Conservation (phyloP, 345 rosid species). For the Carallia brachiata region DNA sequence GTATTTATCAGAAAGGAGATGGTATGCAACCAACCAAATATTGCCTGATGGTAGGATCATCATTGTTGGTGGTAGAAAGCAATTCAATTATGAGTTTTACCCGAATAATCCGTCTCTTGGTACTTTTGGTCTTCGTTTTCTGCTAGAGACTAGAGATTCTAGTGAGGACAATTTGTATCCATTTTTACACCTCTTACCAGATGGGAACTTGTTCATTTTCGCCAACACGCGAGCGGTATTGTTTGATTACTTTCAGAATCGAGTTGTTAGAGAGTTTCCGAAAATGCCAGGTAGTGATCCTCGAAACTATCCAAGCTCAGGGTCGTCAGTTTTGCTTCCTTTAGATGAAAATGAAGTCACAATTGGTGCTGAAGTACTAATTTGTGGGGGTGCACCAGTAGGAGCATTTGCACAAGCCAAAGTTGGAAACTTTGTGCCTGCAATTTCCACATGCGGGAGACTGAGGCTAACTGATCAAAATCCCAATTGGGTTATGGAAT, state of each 20-base stretch:
- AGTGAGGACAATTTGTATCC: constrained; percentile 83
- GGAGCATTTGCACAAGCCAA: constrained; percentile 34
- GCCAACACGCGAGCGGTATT: constrained; percentile 69
- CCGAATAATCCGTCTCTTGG: constrained; percentile 20
- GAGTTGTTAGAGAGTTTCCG: constrained; percentile 54
- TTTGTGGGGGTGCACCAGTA: constrained; percentile 79
- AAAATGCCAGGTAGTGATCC: constrained; percentile 54
- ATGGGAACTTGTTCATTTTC: constrained; percentile 77
- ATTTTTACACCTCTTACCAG: constrained; percentile 75
- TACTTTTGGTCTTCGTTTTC: constrained; percentile 34
- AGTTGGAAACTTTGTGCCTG: constrained; percentile 31
- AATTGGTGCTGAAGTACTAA: constrained; percentile 54
- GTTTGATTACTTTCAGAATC: constrained; percentile 53
- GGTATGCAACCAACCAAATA: constrained; percentile 76
- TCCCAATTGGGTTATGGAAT: constrained; percentile 70
- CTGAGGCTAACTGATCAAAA: constrained; percentile 38
- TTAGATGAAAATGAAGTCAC: constrained; percentile 43
- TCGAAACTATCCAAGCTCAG: constrained; percentile 83
- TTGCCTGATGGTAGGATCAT: constrained; percentile 71
- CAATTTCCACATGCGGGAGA: constrained; percentile 65
- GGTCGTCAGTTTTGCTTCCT: constrained; percentile 77
- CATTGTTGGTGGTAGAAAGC: constrained; percentile 70
- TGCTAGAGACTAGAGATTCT: constrained; percentile 49
- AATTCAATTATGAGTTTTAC: constrained; percentile 65
- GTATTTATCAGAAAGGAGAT: constrained; percentile 54